Conservation (phyloP, 768 basidiomycete species). For the Serendipita sp. region DNA sequence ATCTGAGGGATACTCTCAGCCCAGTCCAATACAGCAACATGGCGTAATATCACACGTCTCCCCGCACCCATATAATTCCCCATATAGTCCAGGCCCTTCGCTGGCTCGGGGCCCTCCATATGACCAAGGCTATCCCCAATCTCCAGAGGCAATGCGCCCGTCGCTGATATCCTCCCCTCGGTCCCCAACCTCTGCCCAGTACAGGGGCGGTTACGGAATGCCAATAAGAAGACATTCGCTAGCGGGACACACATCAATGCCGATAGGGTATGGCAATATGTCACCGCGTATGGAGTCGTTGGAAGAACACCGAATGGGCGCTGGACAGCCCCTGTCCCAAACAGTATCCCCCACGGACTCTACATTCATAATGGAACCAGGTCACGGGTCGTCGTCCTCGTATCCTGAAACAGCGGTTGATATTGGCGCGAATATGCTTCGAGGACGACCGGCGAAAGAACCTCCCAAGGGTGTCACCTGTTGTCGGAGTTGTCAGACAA, state of each 20-base stretch:
- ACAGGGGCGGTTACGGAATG: neutral
- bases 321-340: slow-evolving; percentile 4
- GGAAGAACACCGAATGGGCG: slow-evolving; percentile 14
- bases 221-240: slow-evolving; percentile 2
- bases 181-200: neutral
- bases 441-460: neutral
- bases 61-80: neutral
- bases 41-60: neutral
- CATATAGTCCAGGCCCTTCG: neutral
- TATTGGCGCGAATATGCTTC: neutral
- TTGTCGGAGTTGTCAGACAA: slow-evolving; percentile 40
- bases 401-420: neutral
- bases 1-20: neutral
- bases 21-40: neutral
- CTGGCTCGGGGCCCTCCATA: neutral
- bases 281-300: neutral
- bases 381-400: neutral
- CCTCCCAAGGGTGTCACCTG: slow-evolving; percentile 1
- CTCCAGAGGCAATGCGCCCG: neutral
- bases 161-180: neutral
- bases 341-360: slow-evolving; percentile 1
- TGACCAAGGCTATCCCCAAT: neutral
- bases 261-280: neutral
- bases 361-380: neutral
- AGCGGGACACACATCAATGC: neutral